Evolutionary conservation across 352 stramenopile genomes (phyloP).

Genomic region (Pythium dissimile): DNA sequence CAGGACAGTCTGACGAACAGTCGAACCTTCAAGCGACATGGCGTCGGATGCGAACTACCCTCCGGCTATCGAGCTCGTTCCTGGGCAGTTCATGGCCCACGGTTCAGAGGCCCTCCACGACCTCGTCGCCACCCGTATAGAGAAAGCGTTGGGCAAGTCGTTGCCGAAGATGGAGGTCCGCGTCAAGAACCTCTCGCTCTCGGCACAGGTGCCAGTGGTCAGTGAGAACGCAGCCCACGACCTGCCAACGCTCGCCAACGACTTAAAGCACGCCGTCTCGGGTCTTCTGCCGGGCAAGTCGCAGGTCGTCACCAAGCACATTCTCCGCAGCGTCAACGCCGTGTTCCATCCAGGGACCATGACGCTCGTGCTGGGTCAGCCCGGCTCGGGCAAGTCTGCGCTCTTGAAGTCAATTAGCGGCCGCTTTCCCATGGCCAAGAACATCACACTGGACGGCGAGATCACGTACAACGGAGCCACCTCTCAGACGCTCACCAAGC

Average conservation of each 20-base stretch:
- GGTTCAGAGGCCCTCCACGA: conserved; percentile 31
- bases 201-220: conserved; percentile 26
- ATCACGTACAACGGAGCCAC: conserved; percentile 52
- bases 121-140: conserved; percentile 25
- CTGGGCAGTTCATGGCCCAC: conserved; percentile 16
- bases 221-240: background rate
- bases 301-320: conserved; percentile 21
- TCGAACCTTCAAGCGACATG: background rate
- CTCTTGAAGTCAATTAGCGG: conserved; percentile 57
- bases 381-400: conserved; percentile 29
- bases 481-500: conserved; percentile 27
- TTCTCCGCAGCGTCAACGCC: conserved; percentile 25
- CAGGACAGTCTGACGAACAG: no score
- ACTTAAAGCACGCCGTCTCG: background rate
- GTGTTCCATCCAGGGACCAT: conserved; percentile 31
- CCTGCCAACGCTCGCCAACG: conserved; percentile 16
- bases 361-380: conserved; percentile 25
- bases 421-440: conserved; percentile 44
- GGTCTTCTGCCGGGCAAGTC: conserved; percentile 5
- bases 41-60: background rate
- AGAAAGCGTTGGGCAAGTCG: conserved; percentile 20
- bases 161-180: conserved; percentile 29
- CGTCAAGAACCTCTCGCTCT: conserved; percentile 32
- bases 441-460: conserved; percentile 34
- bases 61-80: background rate